A percentile compares a stretch with the other conserved stretches of the same genome.
These are phyloP conservation scores for Diaporthe citriasiana DNA, from an alignment of 2,329 filamentous ascomycete genomes.

Conservation along the genomic window DNA sequence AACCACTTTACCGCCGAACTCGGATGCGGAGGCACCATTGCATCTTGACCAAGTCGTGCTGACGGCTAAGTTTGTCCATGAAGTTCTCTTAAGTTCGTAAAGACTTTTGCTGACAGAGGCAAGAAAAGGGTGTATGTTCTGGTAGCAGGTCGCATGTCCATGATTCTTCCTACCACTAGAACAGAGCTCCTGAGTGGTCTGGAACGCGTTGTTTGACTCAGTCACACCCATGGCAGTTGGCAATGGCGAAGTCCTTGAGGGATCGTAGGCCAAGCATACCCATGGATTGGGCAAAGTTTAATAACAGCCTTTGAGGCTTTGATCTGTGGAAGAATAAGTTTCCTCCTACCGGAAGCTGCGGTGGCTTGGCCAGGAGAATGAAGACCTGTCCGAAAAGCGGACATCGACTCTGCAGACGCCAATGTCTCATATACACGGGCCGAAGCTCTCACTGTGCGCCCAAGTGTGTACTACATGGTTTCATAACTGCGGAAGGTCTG, in stretches of 20 bases:
- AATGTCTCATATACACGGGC: not conserved
- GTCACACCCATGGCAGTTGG: not conserved
- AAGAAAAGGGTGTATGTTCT: not conserved
- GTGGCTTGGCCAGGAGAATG: not conserved
- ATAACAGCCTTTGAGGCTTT: not conserved
- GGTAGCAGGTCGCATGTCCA: not conserved
- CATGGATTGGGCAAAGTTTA: slow-evolving; percentile 8
- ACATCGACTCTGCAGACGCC: not conserved
- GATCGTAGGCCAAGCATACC: not conserved
- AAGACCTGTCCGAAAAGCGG: not conserved
- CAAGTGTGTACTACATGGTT: not conserved
- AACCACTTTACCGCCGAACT: slow-evolving; percentile 13
- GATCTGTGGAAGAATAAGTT: not conserved
- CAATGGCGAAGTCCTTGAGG: too few relatives aligned
- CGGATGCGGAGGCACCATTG: slow-evolving; percentile 13
- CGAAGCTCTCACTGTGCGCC: not conserved
- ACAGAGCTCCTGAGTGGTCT: not conserved
- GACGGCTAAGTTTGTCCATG: not conserved
- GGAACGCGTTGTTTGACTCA: not conserved
- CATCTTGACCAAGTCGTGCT: not conserved
- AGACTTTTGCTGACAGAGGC: too few relatives aligned
- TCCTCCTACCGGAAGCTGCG: not conserved
- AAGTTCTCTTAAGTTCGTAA: not conserved
- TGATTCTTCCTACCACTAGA: not conserved
- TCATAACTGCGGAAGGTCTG: too few relatives aligned